Base-by-base conservation (phyloP, 306 rosid species). In the Fagus crenata region DNA sequence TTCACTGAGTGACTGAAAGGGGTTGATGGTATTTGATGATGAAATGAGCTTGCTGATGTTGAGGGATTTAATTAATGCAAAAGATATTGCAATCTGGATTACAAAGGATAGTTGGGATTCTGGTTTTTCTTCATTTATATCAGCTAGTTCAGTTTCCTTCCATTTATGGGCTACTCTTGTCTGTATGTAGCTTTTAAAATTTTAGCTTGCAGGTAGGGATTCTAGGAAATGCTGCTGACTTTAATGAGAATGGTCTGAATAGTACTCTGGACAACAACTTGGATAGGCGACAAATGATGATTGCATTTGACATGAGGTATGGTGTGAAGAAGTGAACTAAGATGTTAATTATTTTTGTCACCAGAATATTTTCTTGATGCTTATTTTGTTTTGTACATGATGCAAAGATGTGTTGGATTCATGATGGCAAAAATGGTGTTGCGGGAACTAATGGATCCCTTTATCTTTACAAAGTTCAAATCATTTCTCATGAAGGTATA, bases 291-390 rank as follows among this genome's bases (percentile, higher is more conserved):
- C 89, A 90, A 68, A 95, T 92, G 99, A 95, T 95, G 97, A 92
- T 95, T 82, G 99, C 99, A 78, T 95, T 95, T 87, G 99, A 95
- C 79, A 89, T 95, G 99, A 89, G 99, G 99, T 95, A 90, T 28
- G 54, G 46, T n/a, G 31, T 77, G 73, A 69, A 63, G 67, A 71
- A 49, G 71, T 15, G 60, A 74, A 33, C 49, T 33, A 6, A 49
- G 40, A 8, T 9, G 36, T 51, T 67, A 17, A 22, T 32, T 28
- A 40, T 18, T 63, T 77, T 77, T 46, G 46, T 46, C 6, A 73
- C 73, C 49, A 41, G 70, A 54, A 54, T 32, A 67, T 85, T 9
- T 73, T 84, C 77, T 67, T 82, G 81, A 84, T 78, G 59, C 28
- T 70, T 74, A 77, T 71, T 76, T 73, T 77, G 53, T 72, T 67